A percentile compares a stretch with the other conserved stretches of the same genome.
Evolutionary conservation across 768 basidiomycete species (phyloP).

Genomic region (Termitomyces titanicus): DNA sequence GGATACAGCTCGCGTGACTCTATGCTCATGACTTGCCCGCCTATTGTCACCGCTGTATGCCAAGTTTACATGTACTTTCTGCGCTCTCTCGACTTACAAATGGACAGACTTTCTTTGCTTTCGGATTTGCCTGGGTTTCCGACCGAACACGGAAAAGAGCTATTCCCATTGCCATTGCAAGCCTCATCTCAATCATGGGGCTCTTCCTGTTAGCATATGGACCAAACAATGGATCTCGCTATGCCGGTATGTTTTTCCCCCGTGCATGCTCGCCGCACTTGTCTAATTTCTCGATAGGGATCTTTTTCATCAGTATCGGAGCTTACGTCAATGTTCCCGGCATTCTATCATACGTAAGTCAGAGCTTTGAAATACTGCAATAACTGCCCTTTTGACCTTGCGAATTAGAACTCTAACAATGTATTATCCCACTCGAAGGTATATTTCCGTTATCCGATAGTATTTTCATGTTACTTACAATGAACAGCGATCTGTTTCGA

Average conservation of each 20-base stretch:
- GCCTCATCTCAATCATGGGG: conserved; percentile 29
- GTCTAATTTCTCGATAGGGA: conserved; percentile 7
- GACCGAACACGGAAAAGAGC: conserved; percentile 33
- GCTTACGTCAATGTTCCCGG: conserved; percentile 33
- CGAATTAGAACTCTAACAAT: background rate
- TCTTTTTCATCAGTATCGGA: conserved; percentile 32
- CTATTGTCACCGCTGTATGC: conserved; percentile 27
- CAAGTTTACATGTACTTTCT: conserved; percentile 25
- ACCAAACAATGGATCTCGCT: conserved; percentile 25
- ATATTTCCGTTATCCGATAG: too few relatives aligned
- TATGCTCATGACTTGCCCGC: conserved; percentile 32
- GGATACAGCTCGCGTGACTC: conserved; percentile 25
- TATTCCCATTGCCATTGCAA: conserved; percentile 28
- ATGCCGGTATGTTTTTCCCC: conserved; percentile 20
- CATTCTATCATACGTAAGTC: conserved; percentile 34
- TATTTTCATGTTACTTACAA: too few relatives aligned
- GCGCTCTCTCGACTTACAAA: conserved; percentile 15
- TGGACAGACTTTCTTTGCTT: conserved; percentile 29
- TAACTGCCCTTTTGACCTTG: background rate
- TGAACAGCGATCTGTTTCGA: conserved; percentile 31
- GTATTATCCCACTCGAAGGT: background rate
- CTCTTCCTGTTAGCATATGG: conserved; percentile 30
- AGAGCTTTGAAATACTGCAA: background rate
- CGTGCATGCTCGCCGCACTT: background rate
- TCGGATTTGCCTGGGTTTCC: conserved; percentile 35